phyloP scores from a whole-genome alignment of 1,139 yeast genomes.

The Scheffersomyces illinoinensis region DNA sequence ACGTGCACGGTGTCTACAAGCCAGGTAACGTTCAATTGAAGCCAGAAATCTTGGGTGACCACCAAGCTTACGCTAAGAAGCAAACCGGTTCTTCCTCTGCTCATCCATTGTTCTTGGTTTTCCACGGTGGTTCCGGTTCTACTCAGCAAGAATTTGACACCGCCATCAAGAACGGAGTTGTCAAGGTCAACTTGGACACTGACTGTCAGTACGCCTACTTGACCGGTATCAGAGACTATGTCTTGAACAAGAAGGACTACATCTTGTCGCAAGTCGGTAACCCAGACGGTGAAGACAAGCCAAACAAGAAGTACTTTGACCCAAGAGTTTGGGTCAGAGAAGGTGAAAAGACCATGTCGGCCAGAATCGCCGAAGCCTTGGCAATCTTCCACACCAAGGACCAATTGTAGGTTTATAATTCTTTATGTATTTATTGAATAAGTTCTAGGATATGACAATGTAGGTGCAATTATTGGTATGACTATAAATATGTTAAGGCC shows the following conservation, averaged over 20 bases:
- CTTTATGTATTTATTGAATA: neutral
- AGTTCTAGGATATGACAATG: neutral
- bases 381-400: conserved; percentile 79
- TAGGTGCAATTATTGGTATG: too few relatives aligned
- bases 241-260: conserved; percentile 95
- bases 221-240: conserved; percentile 95
- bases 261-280: conserved; percentile 86
- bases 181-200: conserved; percentile 98
- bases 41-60: conserved; percentile 94
- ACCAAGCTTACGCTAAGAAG: conserved; percentile 82
- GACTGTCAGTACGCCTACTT: conserved; percentile 99
- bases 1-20: conserved; percentile 99
- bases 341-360: conserved; percentile 98
- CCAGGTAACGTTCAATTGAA: conserved; percentile 96
- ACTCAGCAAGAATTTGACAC: conserved; percentile 86
- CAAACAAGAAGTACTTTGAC: conserved; percentile 98
- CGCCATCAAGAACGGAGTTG: conserved; percentile 92
- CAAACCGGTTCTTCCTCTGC: conserved; percentile 53
- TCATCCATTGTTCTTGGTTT: conserved; percentile 92
- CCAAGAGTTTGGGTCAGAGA: conserved; percentile 99
- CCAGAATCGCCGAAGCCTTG: conserved; percentile 83
- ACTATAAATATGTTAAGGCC: too few relatives aligned
- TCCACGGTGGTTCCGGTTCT: conserved; percentile 99
- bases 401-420: conserved; percentile 44
- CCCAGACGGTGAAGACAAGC: conserved; percentile 99